Evolutionary conservation across 2,329 filamentous ascomycete genomes (phyloP).

Genomic region (Fusarium sp.): DNA sequence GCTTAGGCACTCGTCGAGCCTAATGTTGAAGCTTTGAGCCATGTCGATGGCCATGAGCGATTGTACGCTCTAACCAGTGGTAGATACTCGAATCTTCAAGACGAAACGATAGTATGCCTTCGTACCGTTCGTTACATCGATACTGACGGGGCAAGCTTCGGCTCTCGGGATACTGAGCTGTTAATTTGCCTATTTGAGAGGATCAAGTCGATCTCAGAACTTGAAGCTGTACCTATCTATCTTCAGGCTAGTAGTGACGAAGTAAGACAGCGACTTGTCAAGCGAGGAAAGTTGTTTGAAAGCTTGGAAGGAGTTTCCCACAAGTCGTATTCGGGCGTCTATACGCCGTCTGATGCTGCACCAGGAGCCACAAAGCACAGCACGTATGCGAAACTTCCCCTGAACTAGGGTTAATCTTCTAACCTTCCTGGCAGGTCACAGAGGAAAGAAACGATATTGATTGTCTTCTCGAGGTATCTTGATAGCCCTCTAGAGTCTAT

Average conservation of each 20-base stretch:
- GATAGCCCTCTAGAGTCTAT: not conserved
- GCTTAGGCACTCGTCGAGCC: slow-evolving; percentile 24
- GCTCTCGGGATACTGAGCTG: not conserved
- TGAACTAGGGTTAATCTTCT: too few species aligned
- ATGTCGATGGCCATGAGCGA: slow-evolving; percentile 3
- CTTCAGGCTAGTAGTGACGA: not conserved
- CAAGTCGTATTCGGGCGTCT: slow-evolving; percentile 5
- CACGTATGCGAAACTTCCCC: not conserved
- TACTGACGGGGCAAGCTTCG: slow-evolving; percentile 13
- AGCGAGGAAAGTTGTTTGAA: slow-evolving; percentile 7
- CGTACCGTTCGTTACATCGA: slow-evolving; percentile 14
- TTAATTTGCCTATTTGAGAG: slow-evolving; percentile 4
- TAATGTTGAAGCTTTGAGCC: slow-evolving; percentile 3
- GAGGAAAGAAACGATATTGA: slow-evolving; percentile 12
- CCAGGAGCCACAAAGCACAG: not conserved
- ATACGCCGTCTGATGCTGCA: not conserved
- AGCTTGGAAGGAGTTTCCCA: slow-evolving; percentile 11
- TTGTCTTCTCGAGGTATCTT: slow-evolving; percentile 5
- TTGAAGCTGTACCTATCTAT: not conserved
- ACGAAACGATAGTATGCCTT: not conserved
- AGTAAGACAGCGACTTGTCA: not conserved
- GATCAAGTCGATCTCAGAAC: slow-evolving; percentile 7
- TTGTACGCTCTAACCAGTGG: not conserved
- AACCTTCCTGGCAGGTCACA: not conserved
- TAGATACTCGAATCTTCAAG: not conserved